Conservation (phyloP, 345 rosid species). For the Salix arbutifolia region DNA sequence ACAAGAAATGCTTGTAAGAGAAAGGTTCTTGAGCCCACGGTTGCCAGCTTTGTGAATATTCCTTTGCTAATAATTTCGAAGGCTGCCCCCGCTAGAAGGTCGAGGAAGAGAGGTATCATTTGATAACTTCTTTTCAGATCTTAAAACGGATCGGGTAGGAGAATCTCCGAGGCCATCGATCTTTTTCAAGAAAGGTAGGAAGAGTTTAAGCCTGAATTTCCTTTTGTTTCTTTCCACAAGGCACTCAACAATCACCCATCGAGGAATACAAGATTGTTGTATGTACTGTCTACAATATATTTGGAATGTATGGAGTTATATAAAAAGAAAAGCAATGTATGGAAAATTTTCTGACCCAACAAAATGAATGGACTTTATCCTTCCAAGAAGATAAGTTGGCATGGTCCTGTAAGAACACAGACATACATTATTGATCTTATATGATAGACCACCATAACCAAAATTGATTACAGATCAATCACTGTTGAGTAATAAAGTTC, state of each 20-base stretch:
- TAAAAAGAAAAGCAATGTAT: neutral
- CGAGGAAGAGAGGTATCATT: neutral
- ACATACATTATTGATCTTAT: neutral
- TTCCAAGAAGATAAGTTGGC: neutral
- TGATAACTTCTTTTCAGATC: neutral
- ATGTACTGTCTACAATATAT: neutral
- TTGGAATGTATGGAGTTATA: neutral
- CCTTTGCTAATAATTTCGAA: neutral
- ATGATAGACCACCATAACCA: neutral
- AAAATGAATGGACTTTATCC: neutral
- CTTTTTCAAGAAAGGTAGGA: neutral
- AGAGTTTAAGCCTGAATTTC: neutral
- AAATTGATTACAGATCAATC: neutral
- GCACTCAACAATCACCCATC: neutral
- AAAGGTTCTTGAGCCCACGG: neutral
- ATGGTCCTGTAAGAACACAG: neutral
- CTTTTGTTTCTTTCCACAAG: neutral
- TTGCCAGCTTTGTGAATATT: neutral
- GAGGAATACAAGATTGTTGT: neutral
- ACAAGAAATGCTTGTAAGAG: neutral
- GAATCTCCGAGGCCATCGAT: neutral
- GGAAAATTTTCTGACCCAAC: neutral
- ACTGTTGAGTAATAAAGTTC: neutral
- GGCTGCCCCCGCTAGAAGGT: neutral
- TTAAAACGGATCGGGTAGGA: neutral